A percentile compares a stretch with the other conserved stretches of the same genome.
Evolutionary conservation across 2,329 filamentous ascomycete species (phyloP).

Genomic region (Pestalotiopsis sp.): DNA sequence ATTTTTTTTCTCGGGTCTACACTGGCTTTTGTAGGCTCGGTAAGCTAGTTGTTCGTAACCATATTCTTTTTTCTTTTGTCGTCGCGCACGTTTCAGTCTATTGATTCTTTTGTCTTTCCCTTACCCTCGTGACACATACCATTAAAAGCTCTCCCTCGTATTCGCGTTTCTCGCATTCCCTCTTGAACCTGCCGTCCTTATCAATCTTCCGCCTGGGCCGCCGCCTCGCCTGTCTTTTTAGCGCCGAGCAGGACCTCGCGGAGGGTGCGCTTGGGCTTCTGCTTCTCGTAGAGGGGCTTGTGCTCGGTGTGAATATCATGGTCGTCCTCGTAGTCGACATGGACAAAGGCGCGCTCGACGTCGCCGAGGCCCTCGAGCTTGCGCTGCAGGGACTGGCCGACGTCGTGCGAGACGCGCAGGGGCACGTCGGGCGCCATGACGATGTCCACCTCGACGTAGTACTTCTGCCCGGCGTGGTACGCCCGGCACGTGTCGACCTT

Average conservation of each 20-base stretch:
- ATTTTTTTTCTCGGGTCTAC: no score
- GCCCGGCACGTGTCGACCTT: conserved; percentile 64
- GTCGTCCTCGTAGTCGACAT: conserved; percentile 46
- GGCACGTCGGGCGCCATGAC: conserved; percentile 59
- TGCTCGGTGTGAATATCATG: conserved; percentile 44
- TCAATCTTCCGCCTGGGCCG: not conserved
- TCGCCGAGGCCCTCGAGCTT: conserved; percentile 57
- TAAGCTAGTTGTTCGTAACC: no score
- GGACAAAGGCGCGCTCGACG: conserved; percentile 48
- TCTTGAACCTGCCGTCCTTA: not conserved
- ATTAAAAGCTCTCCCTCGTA: not conserved
- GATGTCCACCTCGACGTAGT: conserved; percentile 66
- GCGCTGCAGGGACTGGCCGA: conserved; percentile 60
- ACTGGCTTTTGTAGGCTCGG: no score
- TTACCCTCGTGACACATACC: no score
- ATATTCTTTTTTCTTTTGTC: no score
- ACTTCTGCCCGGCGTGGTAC: conserved; percentile 63
- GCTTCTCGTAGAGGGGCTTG: conserved; percentile 43
- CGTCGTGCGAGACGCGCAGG: conserved; percentile 60
- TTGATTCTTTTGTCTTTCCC: no score
- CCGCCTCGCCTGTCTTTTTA: conserved; percentile 23
- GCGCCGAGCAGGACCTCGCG: conserved; percentile 37
- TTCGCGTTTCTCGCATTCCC: not conserved
- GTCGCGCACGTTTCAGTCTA: no score
- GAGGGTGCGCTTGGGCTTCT: conserved; percentile 31